Base-by-base conservation (phyloP, 2,329 filamentous ascomycete species). In the Neopestalotiopsis sp. region DNA sequence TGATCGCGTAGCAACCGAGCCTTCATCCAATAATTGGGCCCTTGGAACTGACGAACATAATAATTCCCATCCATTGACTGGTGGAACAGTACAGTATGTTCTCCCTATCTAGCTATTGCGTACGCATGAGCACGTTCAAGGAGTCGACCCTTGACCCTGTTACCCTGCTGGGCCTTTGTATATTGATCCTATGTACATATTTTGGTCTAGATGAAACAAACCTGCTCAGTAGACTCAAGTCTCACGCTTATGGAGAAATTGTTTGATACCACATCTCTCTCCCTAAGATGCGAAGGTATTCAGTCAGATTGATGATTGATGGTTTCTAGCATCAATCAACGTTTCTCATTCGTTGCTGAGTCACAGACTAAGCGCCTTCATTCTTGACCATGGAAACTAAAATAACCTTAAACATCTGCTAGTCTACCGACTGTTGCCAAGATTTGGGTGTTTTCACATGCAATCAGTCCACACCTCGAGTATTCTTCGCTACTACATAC, bases 361-460 rank as follows among this genome's bases (percentile, higher is more conserved):
- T 30, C 57, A 34, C 30, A 34, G 57, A 14, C 30, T 30, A 34
- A 59, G 24, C 57, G 30, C 30, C 57, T 20, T 59, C 20, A 17
- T 59, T 4, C 13, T 17, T 24, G 57, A n/a, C n/a, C n/a, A 30
- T 32, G 20, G 57, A 53, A 53, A 53, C 45, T 59, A 30, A 59
- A 34, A 59, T 59, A 59, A 30, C 57, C 57, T 34, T 32, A 66
- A 57, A 66, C 63, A 38, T 56, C 40, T 66, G 12, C 49, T 57
- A 66, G 63, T 34, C 24, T 20, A 13, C 40, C 24, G n/a, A 20
- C 14, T n/a, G 45, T 6, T 53, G 45, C 45, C 45, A 53, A 53
- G 45, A 53, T 53, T n/a, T 53, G 17, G 45, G 20, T 9, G 45
- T 53, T 53, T 20, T 53, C 45, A 24, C 14, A 53, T 38, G 34